These are phyloP conservation scores for Blastomyces gilchristii DNA, from an alignment of 2,329 filamentous ascomycete genomes.

Conservation along the genomic window DNA sequence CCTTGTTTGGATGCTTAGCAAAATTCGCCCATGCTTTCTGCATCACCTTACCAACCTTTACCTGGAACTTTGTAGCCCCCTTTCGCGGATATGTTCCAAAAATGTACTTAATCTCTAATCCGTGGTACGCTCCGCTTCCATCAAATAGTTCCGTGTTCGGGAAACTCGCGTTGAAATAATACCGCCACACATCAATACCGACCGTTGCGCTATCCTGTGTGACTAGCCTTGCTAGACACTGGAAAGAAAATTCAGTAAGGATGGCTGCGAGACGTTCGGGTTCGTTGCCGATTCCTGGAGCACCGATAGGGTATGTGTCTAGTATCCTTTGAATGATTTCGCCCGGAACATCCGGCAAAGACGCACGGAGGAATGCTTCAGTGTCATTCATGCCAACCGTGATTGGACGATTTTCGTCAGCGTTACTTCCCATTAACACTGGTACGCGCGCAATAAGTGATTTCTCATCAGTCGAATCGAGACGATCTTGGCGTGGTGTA, in stretches of 20 bases:
- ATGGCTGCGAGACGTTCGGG: slow-evolving; percentile 15
- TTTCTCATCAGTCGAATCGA: slow-evolving; percentile 5
- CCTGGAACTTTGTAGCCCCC: slow-evolving; percentile 17
- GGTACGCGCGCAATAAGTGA: slow-evolving; percentile 19
- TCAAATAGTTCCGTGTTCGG: slow-evolving; percentile 18
- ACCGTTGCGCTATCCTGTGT: slow-evolving; percentile 14
- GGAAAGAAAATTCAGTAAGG: slow-evolving; percentile 17
- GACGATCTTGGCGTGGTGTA: slow-evolving; percentile 17
- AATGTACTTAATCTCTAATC: slow-evolving; percentile 24
- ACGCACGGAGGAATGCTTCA: slow-evolving; percentile 4
- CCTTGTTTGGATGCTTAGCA: slow-evolving; percentile 19
- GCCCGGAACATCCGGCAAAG: slow-evolving; percentile 5
- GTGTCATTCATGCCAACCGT: slow-evolving; percentile 14
- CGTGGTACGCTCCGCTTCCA: slow-evolving; percentile 26
- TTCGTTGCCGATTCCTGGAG: slow-evolving; percentile 10
- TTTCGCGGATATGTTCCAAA: slow-evolving; percentile 22
- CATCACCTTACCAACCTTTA: slow-evolving; percentile 17
- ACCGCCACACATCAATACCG: slow-evolving; percentile 21
- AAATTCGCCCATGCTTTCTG: slow-evolving; percentile 23
- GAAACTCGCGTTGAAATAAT: slow-evolving; percentile 25
- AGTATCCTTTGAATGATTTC: slow-evolving; percentile 4
- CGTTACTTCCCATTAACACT: slow-evolving; percentile 21
- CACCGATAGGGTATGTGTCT: slow-evolving; percentile 13
- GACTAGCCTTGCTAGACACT: slow-evolving; percentile 16
- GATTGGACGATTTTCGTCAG: slow-evolving; percentile 19